Evolutionary conservation across 164 flowering plant species (phyloP).

Genomic region (Chloranthus sessilifolius): DNA sequence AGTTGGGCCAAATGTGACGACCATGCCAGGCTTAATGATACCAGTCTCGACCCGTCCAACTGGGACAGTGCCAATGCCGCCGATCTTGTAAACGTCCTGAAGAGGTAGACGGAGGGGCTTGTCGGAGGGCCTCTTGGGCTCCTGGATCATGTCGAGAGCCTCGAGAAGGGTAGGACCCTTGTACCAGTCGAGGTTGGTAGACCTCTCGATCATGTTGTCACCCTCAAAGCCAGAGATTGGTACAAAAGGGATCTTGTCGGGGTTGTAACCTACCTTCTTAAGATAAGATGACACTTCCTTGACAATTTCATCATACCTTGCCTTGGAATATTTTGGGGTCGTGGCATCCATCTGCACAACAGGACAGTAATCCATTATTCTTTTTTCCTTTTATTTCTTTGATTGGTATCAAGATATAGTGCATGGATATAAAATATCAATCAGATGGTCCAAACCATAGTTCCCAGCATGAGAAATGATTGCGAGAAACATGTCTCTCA

Average conservation of each 20-base stretch:
- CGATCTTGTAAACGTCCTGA: constrained; percentile 19
- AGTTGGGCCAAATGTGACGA: constrained; percentile 17
- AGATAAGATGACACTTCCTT: constrained; percentile 22
- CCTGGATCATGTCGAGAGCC: constrained; percentile 14
- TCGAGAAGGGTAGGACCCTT: constrained; percentile 20
- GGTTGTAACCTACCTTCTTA: constrained; percentile 22
- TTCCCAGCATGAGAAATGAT: too few relatives aligned
- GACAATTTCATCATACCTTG: constrained; percentile 18
- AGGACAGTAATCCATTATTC: too few relatives aligned
- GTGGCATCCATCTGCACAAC: constrained; percentile 17
- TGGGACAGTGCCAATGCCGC: constrained; percentile 25
- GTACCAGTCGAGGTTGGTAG: constrained; percentile 22
- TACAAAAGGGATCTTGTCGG: constrained; percentile 20
- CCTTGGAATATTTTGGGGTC: constrained; percentile 19
- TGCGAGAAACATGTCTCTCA: too few relatives aligned
- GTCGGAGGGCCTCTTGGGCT: constrained; percentile 19
- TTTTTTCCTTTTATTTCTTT: too few relatives aligned
- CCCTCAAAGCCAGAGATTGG: constrained; percentile 21
- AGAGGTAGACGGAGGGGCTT: constrained; percentile 21
- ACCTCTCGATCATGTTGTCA: constrained; percentile 19
- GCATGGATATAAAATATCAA: too few relatives aligned
- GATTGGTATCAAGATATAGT: too few relatives aligned
- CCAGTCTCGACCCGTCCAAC: constrained; percentile 19
- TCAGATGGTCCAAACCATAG: too few relatives aligned
- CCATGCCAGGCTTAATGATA: constrained; percentile 17